Conservation (phyloP, 2,329 filamentous ascomycete genomes). For the Fusarium sp. region DNA sequence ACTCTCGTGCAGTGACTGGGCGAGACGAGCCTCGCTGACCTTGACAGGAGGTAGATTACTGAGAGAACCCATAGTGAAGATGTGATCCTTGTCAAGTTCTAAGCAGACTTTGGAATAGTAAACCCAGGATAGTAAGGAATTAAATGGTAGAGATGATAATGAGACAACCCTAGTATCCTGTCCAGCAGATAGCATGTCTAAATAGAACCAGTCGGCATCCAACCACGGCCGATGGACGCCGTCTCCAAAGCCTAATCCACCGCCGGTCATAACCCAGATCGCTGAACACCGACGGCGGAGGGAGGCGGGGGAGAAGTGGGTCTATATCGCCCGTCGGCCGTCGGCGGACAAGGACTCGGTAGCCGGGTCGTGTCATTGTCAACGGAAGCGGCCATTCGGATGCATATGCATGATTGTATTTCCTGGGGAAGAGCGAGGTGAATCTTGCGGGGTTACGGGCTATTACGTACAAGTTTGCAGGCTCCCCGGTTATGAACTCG, state of each 20-base stretch:
- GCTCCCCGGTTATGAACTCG: not conserved
- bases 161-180: not conserved
- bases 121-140: not conserved
- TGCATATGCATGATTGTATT: not conserved
- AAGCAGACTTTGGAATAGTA: not conserved
- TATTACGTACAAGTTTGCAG: not conserved
- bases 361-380: not conserved
- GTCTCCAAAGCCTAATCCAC: not conserved
- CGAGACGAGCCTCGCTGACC: slow-evolving; percentile 7
- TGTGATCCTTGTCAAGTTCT: not conserved
- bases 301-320: not conserved
- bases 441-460: not conserved
- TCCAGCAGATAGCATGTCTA: not conserved
- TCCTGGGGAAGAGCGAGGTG: not conserved
- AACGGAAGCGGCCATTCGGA: not conserved
- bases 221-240: not conserved
- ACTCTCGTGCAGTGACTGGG: slow-evolving; percentile 35
- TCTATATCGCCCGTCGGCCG: not conserved
- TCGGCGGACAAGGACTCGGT: not conserved
- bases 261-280: not conserved
- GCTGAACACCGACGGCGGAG: not conserved
- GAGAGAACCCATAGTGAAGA: not conserved
- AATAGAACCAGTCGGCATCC: not conserved
- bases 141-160: not conserved
- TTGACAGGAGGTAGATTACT: slow-evolving; percentile 1